These are phyloP conservation scores for Terana coerulea DNA, from an alignment of 768 basidiomycete genomes.

Conservation along the genomic window DNA sequence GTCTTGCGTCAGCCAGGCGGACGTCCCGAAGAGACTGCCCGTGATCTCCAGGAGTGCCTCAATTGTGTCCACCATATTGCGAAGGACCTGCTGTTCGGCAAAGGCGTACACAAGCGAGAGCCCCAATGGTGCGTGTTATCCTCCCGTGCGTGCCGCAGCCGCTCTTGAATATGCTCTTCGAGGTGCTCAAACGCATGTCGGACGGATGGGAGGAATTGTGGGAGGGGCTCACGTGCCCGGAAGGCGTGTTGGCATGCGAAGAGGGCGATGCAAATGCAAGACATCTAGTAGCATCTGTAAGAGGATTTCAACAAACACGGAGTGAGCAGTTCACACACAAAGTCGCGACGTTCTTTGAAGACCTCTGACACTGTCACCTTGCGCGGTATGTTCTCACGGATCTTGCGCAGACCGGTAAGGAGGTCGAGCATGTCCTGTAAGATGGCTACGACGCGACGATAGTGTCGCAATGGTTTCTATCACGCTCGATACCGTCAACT, in stretches of 20 bases:
- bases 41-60: slow-evolving; percentile 38
- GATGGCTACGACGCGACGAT: slow-evolving; percentile 32
- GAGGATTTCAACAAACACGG: neutral
- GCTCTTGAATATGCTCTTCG: slow-evolving; percentile 30
- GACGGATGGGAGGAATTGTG: slow-evolving; percentile 47
- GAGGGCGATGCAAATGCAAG: slow-evolving; percentile 43
- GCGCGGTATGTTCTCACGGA: slow-evolving; percentile 43
- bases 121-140: slow-evolving; percentile 29
- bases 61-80: slow-evolving; percentile 38
- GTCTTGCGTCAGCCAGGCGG: slow-evolving; percentile 36
- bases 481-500: neutral
- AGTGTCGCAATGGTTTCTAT: slow-evolving; percentile 46
- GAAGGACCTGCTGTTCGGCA: slow-evolving; percentile 41
- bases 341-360: slow-evolving; percentile 39
- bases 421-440: slow-evolving; percentile 41
- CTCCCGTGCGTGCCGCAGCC: slow-evolving; percentile 26
- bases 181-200: slow-evolving; percentile 36
- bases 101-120: slow-evolving; percentile 38
- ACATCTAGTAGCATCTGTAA: slow-evolving; percentile 28
- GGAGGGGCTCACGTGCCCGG: slow-evolving; percentile 41
- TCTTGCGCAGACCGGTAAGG: slow-evolving; percentile 43
- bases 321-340: too few species aligned
- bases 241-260: slow-evolving; percentile 49
- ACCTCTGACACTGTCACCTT: slow-evolving; percentile 38
- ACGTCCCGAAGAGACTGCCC: slow-evolving; percentile 41